phyloP scores from a whole-genome alignment of 192 early-diverging fungal genomes.

The Backusella morwellensis region DNA sequence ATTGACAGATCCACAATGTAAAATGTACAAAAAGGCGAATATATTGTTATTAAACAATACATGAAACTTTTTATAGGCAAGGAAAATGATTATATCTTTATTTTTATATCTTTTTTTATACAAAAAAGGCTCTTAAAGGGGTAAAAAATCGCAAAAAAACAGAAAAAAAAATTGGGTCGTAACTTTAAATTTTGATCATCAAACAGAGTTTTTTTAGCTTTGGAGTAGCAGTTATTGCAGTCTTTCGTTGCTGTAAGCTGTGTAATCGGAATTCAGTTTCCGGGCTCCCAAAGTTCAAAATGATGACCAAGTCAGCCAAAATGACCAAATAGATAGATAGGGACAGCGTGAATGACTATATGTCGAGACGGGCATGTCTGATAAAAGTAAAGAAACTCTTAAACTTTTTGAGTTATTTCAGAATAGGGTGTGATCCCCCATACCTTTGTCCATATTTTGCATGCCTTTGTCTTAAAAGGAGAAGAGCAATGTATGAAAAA shows the following conservation, averaged over 20 bases:
- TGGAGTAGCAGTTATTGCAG: not conserved
- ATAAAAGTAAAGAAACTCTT: not conserved
- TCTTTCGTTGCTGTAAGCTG: not conserved
- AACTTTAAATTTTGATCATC: not conserved
- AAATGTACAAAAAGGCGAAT: not conserved
- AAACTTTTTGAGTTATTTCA: not conserved
- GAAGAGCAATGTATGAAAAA: not conserved
- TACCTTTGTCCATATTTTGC: not conserved
- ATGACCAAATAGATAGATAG: conserved; percentile 4
- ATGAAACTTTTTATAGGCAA: not conserved
- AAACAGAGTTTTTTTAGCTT: not conserved
- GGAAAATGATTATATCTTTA: not conserved
- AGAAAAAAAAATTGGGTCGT: not conserved
- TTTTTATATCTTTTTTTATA: not conserved
- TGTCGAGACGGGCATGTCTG: conserved; percentile 6
- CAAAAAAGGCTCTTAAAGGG: not conserved
- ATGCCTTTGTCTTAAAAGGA: not conserved
- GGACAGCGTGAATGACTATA: not conserved
- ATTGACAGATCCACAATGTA: not conserved
- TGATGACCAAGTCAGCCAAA: conserved; percentile 5
- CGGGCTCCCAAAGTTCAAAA: not conserved
- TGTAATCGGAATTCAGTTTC: not conserved
- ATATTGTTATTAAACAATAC: not conserved
- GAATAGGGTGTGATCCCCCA: not conserved
- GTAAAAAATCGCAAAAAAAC: not conserved